Evolutionary conservation across 495 filamentous ascomycete genomes (phyloP), one percentile per base, ranked within the genome.

Genomic region (Penicillium antarcticum): DNA sequence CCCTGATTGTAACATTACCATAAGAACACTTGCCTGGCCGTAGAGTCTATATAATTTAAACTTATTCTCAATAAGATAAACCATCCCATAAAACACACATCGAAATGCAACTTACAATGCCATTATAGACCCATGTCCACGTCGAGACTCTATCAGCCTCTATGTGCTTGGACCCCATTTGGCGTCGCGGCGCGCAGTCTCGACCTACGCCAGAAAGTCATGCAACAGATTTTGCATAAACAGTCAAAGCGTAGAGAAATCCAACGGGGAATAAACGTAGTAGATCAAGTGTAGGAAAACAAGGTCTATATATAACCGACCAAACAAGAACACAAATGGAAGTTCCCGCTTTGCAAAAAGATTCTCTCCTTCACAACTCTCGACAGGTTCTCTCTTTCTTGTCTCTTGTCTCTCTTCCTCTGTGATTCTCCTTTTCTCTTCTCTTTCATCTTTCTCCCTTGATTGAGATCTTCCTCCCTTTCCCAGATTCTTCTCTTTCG

Each of bases 321-420:
- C 61, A 65, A 42, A 44, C 52, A 50, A 58, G 62, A 65, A 65
- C 61, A 65, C 61, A 55, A 60, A 57, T 42, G 53, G 45, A 58
- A 56, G 50, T 62, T 62, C 58, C 61, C 58, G 59, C 58, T 61
- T 58, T 53, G 55, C 53, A 57, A 53, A 58, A 62, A 62, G 52
- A 57, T 59, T 62, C 58, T 65, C 45, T 45, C 60, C 26, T 29
- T 29, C 26, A 29, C 26, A 29, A 29, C 43, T 53, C 56, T 61
- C 58, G 52, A 34, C 56, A 50, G 26, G 26, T 9, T 23, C n/a
- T 23, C 26, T 49, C 45, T 51, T 35, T 54, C 41, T 29, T 49
- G 47, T 42, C 46, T 50, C 38, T 33, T 37, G 18, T 24, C 29
- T 13, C 24, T 17, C 24, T 39, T 38, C 46, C n/a, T 35, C 45